Evolutionary conservation across 1,284 basidiomycete species (phyloP), one percentile per base, ranked within the genome.

Genomic region (Cryptococcus jaspeensis): DNA sequence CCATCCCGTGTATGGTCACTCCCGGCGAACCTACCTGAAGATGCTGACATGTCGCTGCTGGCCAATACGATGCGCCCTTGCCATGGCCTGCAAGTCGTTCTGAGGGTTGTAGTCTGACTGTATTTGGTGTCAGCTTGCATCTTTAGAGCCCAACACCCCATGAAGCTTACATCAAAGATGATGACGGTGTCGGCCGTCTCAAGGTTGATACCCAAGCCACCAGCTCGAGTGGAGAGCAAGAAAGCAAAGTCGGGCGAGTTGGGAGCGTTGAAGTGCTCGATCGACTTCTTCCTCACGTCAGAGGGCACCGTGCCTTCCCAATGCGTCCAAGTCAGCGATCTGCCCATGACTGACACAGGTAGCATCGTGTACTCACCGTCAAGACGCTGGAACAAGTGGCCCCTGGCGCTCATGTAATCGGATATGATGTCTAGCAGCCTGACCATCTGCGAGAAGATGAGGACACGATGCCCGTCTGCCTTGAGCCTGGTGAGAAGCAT

Each of bases 401-500:
- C 89, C 44, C 96, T 85, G 44, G 95, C 80, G 25, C 81, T 80
- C 87, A 98, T 93, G 78, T 98, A 99, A 78, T 99, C 96, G 60
- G 90, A 94, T 65, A 99, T 85, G 74, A 99, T 99, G 78, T 99
- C 96, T 40, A 99, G 84, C 85, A 99, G 92, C 60, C 95, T 87
- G 50, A 99, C 95, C 96, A 99, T 99, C 78, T 99, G 96, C 69
- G 92, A 95, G 82, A 99, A 99, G 73, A 99, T 97, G 63, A 99
- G 84, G 46, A 98, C 94, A 52, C 96, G 90, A 70, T 99, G 95
- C 1, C 91, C 91, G 71, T 94, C 92, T 59, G 86, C 86, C 73
- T 90, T 91, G 58, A 99, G 84, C 52, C 92, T 86, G 28, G 84
- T 85, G 20, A 99, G 85, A 18, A 99, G 85, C 76, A 92, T 92